phyloP scores from a whole-genome alignment of 768 basidiomycete species.

The Termitomyces eurrhizus region DNA sequence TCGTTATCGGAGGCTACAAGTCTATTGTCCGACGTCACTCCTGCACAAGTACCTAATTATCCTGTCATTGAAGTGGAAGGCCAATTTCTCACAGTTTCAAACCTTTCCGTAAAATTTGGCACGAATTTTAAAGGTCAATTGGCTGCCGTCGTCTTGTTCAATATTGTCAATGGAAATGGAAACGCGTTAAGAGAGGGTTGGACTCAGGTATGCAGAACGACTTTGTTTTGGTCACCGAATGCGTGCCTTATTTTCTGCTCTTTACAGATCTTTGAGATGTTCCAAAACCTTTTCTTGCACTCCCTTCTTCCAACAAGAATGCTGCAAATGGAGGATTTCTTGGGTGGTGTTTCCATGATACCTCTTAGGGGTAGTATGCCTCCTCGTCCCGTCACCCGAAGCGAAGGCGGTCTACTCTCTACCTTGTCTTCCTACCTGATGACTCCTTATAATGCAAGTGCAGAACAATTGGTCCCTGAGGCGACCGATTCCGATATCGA shows the following conservation, averaged over 20 bases:
- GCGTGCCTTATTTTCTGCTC: slow-evolving; percentile 6
- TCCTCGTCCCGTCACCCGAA: slow-evolving; percentile 54
- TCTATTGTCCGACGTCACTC: slow-evolving; percentile 70
- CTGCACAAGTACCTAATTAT: slow-evolving; percentile 73
- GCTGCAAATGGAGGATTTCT: slow-evolving; percentile 98
- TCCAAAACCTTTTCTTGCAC: slow-evolving; percentile 92
- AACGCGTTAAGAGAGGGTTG: slow-evolving; percentile 93
- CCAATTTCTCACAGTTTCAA: slow-evolving; percentile 86
- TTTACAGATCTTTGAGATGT: slow-evolving; percentile 93
- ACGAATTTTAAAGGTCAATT: slow-evolving; percentile 94
- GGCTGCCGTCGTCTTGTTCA: slow-evolving; percentile 95
- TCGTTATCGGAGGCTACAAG: slow-evolving; percentile 92
- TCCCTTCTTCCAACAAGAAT: slow-evolving; percentile 86
- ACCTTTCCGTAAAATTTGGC: slow-evolving; percentile 89
- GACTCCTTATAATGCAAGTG: slow-evolving; percentile 81
- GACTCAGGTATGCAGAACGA: slow-evolving; percentile 61
- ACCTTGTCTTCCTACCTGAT: slow-evolving; percentile 94
- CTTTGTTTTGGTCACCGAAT: not conserved
- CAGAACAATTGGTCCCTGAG: slow-evolving; percentile 76
- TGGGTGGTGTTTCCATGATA: slow-evolving; percentile 91
- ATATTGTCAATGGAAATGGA: slow-evolving; percentile 95
- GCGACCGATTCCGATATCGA: slow-evolving; percentile 92
- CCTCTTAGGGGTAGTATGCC: slow-evolving; percentile 78
- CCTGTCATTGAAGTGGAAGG: slow-evolving; percentile 89
- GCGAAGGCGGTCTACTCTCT: slow-evolving; percentile 90